A percentile compares a stretch with the other conserved stretches of the same genome.
phyloP scores from a whole-genome alignment of 2,329 filamentous ascomycete species.

The Penicillium sp. region DNA sequence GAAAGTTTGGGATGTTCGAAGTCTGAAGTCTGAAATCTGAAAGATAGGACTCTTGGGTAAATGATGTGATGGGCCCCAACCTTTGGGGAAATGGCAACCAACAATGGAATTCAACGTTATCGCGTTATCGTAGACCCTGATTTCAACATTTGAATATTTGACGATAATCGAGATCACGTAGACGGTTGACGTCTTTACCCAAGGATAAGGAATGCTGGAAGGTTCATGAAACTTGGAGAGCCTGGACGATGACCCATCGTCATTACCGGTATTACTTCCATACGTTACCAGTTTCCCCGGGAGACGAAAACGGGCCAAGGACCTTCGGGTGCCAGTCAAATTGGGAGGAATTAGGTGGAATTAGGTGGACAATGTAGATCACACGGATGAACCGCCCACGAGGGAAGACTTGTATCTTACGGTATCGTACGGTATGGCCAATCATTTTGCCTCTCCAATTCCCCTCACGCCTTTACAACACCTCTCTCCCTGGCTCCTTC shows the following conservation, averaged over 20 bases:
- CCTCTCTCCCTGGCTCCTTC: conserved; percentile 20
- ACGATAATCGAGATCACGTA: conserved; percentile 3
- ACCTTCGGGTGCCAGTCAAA: conserved; percentile 12
- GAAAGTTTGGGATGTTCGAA: not conserved
- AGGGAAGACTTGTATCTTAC: conserved; percentile 20
- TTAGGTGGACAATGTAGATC: conserved; percentile 1
- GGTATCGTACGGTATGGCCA: conserved; percentile 8
- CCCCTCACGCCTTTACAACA: conserved; percentile 15
- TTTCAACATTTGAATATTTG: not conserved
- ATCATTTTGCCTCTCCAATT: conserved; percentile 18
- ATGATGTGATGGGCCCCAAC: not conserved
- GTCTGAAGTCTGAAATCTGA: not conserved
- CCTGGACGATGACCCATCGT: conserved; percentile 4
- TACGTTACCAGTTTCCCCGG: conserved; percentile 6
- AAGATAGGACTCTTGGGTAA: not conserved
- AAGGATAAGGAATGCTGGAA: conserved; percentile 29
- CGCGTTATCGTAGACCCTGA: not conserved
- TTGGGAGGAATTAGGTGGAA: not conserved
- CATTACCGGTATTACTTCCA: conserved; percentile 12
- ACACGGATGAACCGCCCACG: conserved; percentile 14
- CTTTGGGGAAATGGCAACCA: not conserved
- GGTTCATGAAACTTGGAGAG: conserved; percentile 26
- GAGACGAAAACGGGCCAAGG: conserved; percentile 12
- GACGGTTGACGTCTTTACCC: conserved; percentile 14
- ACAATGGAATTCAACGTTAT: conserved; percentile 4